These are phyloP conservation scores for Nevesoporus exiguus DNA, from an alignment of 768 basidiomycete genomes.

Conservation along the genomic window DNA sequence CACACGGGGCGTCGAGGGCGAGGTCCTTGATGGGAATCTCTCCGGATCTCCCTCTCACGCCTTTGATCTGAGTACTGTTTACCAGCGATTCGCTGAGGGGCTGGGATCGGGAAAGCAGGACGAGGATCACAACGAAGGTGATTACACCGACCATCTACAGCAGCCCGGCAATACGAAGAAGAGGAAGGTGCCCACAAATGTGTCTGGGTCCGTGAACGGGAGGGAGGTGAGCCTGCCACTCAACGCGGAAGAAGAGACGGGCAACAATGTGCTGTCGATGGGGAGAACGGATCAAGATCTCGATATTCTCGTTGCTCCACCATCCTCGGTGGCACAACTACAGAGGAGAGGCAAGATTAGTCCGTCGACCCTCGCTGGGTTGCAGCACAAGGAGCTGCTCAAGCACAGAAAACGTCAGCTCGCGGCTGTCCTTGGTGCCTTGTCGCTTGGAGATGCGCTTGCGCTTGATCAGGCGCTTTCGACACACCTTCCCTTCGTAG, in stretches of 20 bases:
- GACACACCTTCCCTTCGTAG: slow-evolving; percentile 33
- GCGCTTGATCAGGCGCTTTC: slow-evolving; percentile 78
- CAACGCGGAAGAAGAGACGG: slow-evolving; percentile 42
- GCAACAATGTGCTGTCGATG: slow-evolving; percentile 27
- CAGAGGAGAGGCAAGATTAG: slow-evolving; percentile 46
- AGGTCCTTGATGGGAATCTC: slow-evolving; percentile 16
- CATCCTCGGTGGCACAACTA: slow-evolving; percentile 19
- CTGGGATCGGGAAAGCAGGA: slow-evolving; percentile 37
- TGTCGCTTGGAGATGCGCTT: slow-evolving; percentile 64
- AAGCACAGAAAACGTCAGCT: slow-evolving; percentile 68
- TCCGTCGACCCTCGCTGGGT: slow-evolving; percentile 60
- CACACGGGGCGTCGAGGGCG: slow-evolving; percentile 35
- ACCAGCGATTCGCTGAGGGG: slow-evolving; percentile 25
- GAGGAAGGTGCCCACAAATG: slow-evolving; percentile 76
- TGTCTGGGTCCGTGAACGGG: slow-evolving; percentile 38
- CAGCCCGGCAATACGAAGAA: slow-evolving; percentile 87
- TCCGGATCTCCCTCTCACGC: slow-evolving; percentile 22
- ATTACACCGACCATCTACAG: slow-evolving; percentile 64
- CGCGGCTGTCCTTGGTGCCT: slow-evolving; percentile 61
- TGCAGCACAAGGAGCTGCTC: slow-evolving; percentile 74
- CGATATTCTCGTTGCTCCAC: slow-evolving; percentile 18
- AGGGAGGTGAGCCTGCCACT: slow-evolving; percentile 42
- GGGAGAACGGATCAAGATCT: slow-evolving; percentile 25
- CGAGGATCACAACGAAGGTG: slow-evolving; percentile 55
- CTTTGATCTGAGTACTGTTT: slow-evolving; percentile 28